These are phyloP conservation scores for Allomyces javanicus DNA, from an alignment of 192 early-diverging fungal genomes.

Conservation along the genomic window DNA sequence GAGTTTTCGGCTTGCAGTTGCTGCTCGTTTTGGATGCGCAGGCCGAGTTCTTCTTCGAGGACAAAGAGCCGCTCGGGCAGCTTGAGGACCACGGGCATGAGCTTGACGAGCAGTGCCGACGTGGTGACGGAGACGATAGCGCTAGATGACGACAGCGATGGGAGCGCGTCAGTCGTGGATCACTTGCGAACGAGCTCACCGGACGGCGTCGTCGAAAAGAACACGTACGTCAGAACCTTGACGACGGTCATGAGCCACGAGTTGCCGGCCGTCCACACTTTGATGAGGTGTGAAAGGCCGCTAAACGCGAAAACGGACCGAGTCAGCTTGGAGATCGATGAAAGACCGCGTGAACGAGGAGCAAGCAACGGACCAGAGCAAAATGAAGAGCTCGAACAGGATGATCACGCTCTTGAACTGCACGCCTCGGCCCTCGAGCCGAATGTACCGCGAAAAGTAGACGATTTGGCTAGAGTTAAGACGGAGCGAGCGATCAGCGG, in stretches of 20 bases:
- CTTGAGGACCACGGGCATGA: not conserved
- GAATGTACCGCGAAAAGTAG: no score
- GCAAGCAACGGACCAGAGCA: no score
- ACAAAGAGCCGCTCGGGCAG: not conserved
- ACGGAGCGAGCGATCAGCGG: no score
- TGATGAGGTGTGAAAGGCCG: not conserved
- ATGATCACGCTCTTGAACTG: no score
- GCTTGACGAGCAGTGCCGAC: not conserved
- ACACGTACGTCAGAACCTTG: not conserved
- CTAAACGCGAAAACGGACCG: not conserved
- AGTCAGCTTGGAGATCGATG: no score
- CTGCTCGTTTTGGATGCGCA: not conserved
- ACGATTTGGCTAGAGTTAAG: no score
- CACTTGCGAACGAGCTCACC: no score
- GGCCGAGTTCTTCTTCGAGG: not conserved
- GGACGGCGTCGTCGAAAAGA: not conserved
- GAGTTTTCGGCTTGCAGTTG: not conserved
- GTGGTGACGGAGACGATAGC: not conserved
- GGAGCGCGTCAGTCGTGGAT: not conserved
- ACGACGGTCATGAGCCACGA: not conserved
- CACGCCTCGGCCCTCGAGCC: no score
- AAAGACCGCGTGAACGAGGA: no score
- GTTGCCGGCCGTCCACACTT: not conserved
- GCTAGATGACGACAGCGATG: not conserved
- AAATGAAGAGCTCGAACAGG: no score